Percentiles rank a stretch among this genome's conserved stretches.
Evolutionary conservation across 352 stramenopile genomes (phyloP).

Genomic region (Aphanomyces invadans): DNA sequence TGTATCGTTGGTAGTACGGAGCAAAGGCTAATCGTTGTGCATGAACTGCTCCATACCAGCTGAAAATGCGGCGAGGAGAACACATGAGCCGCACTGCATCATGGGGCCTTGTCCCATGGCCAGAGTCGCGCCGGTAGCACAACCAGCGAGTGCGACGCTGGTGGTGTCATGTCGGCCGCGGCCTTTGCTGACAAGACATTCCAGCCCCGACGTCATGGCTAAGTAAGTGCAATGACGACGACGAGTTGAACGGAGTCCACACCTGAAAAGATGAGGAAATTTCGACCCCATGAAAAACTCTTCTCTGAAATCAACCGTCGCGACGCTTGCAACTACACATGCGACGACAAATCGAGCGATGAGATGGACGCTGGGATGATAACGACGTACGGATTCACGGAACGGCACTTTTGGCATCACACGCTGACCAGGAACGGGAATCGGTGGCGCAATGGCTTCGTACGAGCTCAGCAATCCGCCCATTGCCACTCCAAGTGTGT

Average conservation of each 20-base stretch:
- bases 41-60: constrained; percentile 87
- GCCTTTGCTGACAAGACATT: constrained; percentile 92
- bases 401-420: constrained; percentile 73
- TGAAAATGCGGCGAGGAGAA: constrained; percentile 87
- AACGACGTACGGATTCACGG: constrained; percentile 51
- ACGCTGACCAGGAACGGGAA: constrained; percentile 68
- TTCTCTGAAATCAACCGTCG: constrained; percentile 67
- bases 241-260: background rate
- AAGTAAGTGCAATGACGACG: background rate
- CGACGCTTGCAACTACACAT: constrained; percentile 43
- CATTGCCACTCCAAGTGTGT: constrained; percentile 73
- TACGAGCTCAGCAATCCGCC: constrained; percentile 74
- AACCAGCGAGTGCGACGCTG: constrained; percentile 91
- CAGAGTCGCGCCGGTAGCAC: constrained; percentile 91
- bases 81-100: constrained; percentile 90
- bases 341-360: constrained; percentile 23
- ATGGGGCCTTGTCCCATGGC: constrained; percentile 90
- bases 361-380: background rate
- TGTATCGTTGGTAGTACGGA: background rate
- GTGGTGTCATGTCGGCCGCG: constrained; percentile 92
- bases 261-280: constrained; percentile 83
- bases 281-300: constrained; percentile 79
- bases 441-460: constrained; percentile 74
- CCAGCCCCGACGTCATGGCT: constrained; percentile 91
- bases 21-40: constrained; percentile 40